Evolutionary conservation across 805 yeast genomes (phyloP).

Genomic region (Candida loeiensis): DNA sequence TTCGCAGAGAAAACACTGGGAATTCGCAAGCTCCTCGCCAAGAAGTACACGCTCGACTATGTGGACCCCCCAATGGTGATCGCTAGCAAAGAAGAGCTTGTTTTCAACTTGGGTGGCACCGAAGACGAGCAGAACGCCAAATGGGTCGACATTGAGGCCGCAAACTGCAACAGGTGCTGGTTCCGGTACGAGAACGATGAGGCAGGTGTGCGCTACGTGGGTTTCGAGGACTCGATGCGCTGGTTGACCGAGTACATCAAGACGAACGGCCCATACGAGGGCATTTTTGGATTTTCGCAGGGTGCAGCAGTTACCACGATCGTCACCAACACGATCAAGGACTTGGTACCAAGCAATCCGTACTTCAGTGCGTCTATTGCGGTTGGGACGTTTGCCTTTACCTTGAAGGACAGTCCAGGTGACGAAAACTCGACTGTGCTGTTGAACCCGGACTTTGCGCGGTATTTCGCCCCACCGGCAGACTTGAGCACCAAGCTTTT

Average conservation of each 20-base stretch:
- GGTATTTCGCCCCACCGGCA: conserved; percentile 18
- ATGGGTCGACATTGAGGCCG: conserved; percentile 30
- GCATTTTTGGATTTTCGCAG: conserved; percentile 41
- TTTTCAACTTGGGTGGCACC: conserved; percentile 23
- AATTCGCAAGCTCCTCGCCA: conserved; percentile 28
- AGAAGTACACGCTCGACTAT: conserved; percentile 27
- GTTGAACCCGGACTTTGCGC: conserved; percentile 17
- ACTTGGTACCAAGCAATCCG: conserved; percentile 22
- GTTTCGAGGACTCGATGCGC: conserved; percentile 26
- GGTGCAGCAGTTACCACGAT: conserved; percentile 40
- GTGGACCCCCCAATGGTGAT: conserved; percentile 32
- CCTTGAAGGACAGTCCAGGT: conserved; percentile 23
- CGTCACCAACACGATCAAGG: conserved; percentile 21
- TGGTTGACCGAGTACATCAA: conserved; percentile 26
- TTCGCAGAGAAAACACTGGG: conserved; percentile 34
- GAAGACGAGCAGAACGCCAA: conserved; percentile 25
- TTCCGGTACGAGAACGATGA: conserved; percentile 18
- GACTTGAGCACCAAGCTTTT: conserved; percentile 20
- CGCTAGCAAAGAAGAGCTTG: conserved; percentile 22
- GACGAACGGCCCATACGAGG: conserved; percentile 40
- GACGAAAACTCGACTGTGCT: conserved; percentile 19
- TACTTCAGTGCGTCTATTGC: conserved; percentile 26
- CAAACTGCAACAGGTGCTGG: conserved; percentile 36
- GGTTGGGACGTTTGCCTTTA: conserved; percentile 36
- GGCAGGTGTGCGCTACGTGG: conserved; percentile 20